Conservation (phyloP, 768 basidiomycete species). For the Vishniacozyma victoriae region DNA sequence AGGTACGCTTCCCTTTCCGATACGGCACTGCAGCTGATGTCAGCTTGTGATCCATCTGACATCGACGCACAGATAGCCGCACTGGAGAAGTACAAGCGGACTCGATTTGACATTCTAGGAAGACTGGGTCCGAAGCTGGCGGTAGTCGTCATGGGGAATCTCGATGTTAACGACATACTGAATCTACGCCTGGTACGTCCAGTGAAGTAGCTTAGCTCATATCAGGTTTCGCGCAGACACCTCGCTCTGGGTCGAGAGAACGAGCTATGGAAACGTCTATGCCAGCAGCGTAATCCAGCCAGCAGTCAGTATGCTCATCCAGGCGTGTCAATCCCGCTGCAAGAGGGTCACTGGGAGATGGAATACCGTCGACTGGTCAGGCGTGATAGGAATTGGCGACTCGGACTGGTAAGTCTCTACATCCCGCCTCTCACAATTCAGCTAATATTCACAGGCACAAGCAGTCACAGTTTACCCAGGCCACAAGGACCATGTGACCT, state of each 20-base stretch:
- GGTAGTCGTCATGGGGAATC: conserved; percentile 58
- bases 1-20: conserved; percentile 2
- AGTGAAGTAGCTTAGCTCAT: no score
- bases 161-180: conserved; percentile 61
- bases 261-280: conserved; percentile 70
- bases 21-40: neutral
- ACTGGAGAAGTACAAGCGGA: conserved; percentile 74
- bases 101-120: conserved; percentile 76
- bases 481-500: conserved; percentile 83
- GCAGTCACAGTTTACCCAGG: conserved; percentile 69
- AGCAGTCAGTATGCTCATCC: no score
- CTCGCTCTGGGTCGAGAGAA: conserved; percentile 57
- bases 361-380: no score
- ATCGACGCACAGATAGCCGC: conserved; percentile 76
- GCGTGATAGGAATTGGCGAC: conserved; percentile 74
- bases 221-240: conserved; percentile 51
- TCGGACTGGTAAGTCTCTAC: conserved; percentile 54
- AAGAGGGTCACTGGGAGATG: conserved; percentile 73
- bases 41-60: conserved; percentile 76
- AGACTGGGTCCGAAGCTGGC: conserved; percentile 63
- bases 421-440: no score
- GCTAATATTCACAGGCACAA: conserved; percentile 52
- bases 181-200: conserved; percentile 52
- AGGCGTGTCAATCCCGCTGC: no score
- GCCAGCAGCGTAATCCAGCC: conserved; percentile 62